Evolutionary conservation across 495 filamentous ascomycete species (phyloP).

Genomic region (Lophiostoma macrostomum): DNA sequence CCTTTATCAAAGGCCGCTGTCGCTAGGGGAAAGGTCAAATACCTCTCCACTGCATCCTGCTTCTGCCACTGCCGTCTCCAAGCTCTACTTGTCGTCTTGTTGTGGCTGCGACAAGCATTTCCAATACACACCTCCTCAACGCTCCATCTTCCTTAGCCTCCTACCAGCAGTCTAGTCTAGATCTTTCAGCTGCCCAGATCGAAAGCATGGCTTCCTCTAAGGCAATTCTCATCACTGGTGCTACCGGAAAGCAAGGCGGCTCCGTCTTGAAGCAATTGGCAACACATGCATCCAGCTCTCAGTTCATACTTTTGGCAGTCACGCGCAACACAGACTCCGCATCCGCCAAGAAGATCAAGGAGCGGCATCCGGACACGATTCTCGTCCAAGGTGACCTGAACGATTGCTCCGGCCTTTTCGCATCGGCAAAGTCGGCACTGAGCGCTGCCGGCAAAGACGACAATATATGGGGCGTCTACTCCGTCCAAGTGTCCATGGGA

Average conservation of each 20-base stretch:
- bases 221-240: constrained; percentile 63
- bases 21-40: no score
- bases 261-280: constrained; percentile 59
- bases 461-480: constrained; percentile 39
- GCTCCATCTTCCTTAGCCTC: no score
- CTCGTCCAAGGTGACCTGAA: constrained; percentile 58
- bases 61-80: no score
- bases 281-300: constrained; percentile 32
- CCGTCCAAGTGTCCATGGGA: constrained; percentile 42
- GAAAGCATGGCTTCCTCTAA: constrained; percentile 1
- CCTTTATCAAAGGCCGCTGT: no score
- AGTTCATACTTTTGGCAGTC: constrained; percentile 64
- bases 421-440: constrained; percentile 43
- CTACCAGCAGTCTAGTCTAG: no score
- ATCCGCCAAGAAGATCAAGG: constrained; percentile 51
- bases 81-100: no score
- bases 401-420: constrained; percentile 53
- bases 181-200: no score
- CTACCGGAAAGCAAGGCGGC: constrained; percentile 71
- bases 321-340: constrained; percentile 59
- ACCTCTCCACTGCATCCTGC: no score
- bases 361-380: constrained; percentile 48
- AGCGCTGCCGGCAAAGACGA: constrained; percentile 49
- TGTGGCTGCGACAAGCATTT: no score
- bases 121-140: no score